Evolutionary conservation across 2,329 filamentous ascomycete species (phyloP), one percentile per base, ranked within the genome.

Genomic region (Plenodomus tracheiphilus): DNA sequence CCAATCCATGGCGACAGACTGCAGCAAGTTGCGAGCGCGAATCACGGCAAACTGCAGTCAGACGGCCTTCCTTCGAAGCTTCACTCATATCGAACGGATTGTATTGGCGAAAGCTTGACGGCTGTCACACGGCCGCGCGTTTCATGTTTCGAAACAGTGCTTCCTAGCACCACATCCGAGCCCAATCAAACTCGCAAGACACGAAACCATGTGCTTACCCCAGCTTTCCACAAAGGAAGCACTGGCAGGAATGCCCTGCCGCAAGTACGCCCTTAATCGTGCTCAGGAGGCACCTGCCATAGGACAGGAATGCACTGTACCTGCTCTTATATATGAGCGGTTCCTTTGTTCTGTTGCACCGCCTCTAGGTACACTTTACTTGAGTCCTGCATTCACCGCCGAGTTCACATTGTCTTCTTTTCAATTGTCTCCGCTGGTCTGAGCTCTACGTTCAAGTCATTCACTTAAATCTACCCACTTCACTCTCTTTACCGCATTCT

Each of bases 131-230:
- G 38, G 18, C 34, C 35, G 39, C 36, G 35, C 54, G 56, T 61
- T 63, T 65, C 59, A 59, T 50, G 58, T 62, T 63, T 64, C 56
- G 54, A 62, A 62, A 64, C 61, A 52, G 18, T 37, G 39, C 25
- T 34, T 42, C 38, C 42, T 46, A 7, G 28, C 6, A 32, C 11
- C 18, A 39, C 30, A 20, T 35, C 21, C 36, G 21, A 41, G 25
- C 11, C 62, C 62, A 65, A 63, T 65, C 53, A 58, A 32, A 35
- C 15, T 40, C 8, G 15, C 40, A 20, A 8, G 36, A 40, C 42
- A 36, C 32, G 37, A 18, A 15, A 13, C 60, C 58, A 59, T 53
- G 53, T 62, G 54, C 13, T 5, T n/a, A 1, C 4, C 16, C 22
- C 11, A 22, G 43, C 28, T 34, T 39, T 46, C 34, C n/a, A 16